These are phyloP conservation scores for Nitzschia sp. DNA, from an alignment of 108 stramenopile species.

Conservation along the genomic window DNA sequence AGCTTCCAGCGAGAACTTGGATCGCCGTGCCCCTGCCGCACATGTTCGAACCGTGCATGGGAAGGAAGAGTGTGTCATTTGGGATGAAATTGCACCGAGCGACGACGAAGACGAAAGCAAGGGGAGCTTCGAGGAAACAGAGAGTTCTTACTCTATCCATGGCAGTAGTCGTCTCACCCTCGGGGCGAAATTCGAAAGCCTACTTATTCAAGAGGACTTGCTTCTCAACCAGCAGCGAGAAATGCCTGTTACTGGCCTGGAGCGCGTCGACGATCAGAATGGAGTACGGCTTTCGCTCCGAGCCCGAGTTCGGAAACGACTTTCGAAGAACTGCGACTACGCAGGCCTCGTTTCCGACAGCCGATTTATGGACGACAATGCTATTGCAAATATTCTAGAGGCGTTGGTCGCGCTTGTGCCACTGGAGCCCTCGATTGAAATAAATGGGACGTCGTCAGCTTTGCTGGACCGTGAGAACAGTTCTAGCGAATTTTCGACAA, in stretches of 20 bases:
- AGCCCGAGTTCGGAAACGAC: constrained; percentile 69
- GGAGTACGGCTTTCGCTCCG: constrained; percentile 46
- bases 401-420: constrained; percentile 63
- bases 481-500: background rate
- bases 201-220: constrained; percentile 65
- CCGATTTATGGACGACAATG: constrained; percentile 67
- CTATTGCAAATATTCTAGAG: constrained; percentile 50
- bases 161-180: constrained; percentile 31
- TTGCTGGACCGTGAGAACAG: constrained; percentile 2
- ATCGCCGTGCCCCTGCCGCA: constrained; percentile 9
- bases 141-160: constrained; percentile 10
- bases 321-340: constrained; percentile 66
- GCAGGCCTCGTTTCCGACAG: constrained; percentile 69
- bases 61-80: constrained; percentile 67
- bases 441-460: background rate
- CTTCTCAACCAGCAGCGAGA: constrained; percentile 43
- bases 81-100: constrained; percentile 77
- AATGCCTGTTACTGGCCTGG: constrained; percentile 78
- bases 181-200: constrained; percentile 75
- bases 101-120: constrained; percentile 68
- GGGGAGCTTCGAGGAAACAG: constrained; percentile 20
- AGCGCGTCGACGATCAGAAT: constrained; percentile 65
- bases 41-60: constrained; percentile 48
- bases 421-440: constrained; percentile 1
- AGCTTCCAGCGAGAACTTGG: background rate